Percentiles rank a stretch among this genome's conserved stretches.
Evolutionary conservation across 352 stramenopile species (phyloP).

Genomic region (Phytophthora constricta): DNA sequence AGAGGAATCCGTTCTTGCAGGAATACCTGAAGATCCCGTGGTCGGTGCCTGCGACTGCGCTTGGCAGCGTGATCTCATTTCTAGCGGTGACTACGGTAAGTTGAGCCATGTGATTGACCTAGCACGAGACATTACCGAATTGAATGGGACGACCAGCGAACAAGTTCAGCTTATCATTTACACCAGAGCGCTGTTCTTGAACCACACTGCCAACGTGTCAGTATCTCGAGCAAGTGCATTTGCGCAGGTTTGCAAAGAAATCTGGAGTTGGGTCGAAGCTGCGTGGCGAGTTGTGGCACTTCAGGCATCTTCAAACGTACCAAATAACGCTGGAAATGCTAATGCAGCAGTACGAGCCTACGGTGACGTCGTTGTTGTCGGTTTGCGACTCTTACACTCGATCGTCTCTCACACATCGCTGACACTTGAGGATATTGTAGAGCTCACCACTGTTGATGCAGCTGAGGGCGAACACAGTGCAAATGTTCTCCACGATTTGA

Average conservation of each 20-base stretch:
- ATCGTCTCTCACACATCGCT: constrained; percentile 21
- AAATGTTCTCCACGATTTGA: constrained; percentile 21
- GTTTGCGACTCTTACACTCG: constrained; percentile 24
- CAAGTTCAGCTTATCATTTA: constrained; percentile 44
- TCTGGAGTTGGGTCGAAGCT: constrained; percentile 37
- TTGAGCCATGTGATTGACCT: constrained; percentile 42
- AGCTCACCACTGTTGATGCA: constrained; percentile 20
- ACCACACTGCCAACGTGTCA: constrained; percentile 15
- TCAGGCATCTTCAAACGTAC: not conserved
- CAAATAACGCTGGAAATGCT: too few species aligned
- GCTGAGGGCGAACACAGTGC: not conserved
- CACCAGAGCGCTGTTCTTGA: constrained; percentile 22
- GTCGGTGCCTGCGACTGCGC: not conserved
- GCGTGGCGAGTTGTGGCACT: constrained; percentile 16
- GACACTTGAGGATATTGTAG: constrained; percentile 20
- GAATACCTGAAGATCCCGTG: not conserved
- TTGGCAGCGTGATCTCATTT: constrained; percentile 38
- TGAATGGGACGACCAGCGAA: constrained; percentile 48
- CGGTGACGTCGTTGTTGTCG: constrained; percentile 10
- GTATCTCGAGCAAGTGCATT: constrained; percentile 10
- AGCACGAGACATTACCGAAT: constrained; percentile 41
- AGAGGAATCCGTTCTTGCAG: constrained; percentile 1
- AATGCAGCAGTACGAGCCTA: too few species aligned
- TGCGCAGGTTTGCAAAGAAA: constrained; percentile 24
- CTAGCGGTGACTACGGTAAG: constrained; percentile 33